Percentiles rank a stretch among this genome's conserved stretches.
These are phyloP conservation scores for Candida fluviatilis DNA, from an alignment of 805 yeast genomes.

Conservation along the genomic window DNA sequence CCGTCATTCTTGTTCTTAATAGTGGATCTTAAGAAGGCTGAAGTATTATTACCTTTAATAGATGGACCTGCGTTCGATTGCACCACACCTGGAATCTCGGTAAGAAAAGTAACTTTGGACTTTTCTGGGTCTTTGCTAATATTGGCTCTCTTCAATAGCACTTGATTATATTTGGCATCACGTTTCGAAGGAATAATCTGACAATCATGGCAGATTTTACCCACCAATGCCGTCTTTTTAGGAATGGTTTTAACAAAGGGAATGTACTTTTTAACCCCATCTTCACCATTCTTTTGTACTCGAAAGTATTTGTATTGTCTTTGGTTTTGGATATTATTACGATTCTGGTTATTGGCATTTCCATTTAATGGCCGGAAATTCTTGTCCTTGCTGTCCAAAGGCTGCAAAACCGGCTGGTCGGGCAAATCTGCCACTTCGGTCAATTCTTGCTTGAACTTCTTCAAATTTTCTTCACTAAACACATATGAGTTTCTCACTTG, in stretches of 20 bases:
- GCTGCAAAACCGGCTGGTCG: constrained; percentile 44
- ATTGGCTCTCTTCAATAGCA: constrained; percentile 48
- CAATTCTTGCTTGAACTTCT: constrained; percentile 47
- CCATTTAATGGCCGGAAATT: constrained; percentile 8
- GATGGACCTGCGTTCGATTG: constrained; percentile 86
- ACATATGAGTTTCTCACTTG: constrained; percentile 82
- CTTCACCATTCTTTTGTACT: constrained; percentile 27
- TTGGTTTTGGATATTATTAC: constrained; percentile 8
- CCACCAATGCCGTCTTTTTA: constrained; percentile 78
- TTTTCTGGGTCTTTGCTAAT: constrained; percentile 48
- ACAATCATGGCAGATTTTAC: constrained; percentile 91
- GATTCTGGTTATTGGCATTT: constrained; percentile 5
- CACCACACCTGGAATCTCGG: constrained; percentile 81
- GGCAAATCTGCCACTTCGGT: constrained; percentile 52
- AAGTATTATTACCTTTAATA: constrained; percentile 61
- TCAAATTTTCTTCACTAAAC: constrained; percentile 80
- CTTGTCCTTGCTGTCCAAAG: constrained; percentile 19
- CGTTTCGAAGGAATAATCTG: constrained; percentile 74
- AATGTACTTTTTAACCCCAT: constrained; percentile 41
- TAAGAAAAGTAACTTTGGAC: constrained; percentile 65
- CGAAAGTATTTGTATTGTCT: constrained; percentile 21
- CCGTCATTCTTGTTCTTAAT: constrained; percentile 58
- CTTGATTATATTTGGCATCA: constrained; percentile 67
- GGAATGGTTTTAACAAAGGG: constrained; percentile 88
- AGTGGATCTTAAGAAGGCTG: constrained; percentile 55